Evolutionary conservation across 2,329 filamentous ascomycete species (phyloP), one percentile per base, ranked within the genome.

Genomic region (Talaromyces sp.): DNA sequence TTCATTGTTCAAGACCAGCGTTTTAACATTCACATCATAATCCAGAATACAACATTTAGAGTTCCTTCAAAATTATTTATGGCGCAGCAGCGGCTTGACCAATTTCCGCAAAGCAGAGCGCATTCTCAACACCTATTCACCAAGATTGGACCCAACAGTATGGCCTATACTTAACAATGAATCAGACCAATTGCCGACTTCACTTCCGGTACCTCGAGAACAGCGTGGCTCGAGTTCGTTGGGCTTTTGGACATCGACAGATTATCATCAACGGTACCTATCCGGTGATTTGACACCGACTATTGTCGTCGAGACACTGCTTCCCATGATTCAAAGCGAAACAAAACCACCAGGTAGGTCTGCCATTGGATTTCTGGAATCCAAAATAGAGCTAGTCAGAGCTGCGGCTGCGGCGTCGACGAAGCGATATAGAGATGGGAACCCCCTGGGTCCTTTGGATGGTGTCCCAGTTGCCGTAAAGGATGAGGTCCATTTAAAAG

Each of bases 391-490:
- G 21, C 73, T 82, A 17, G 82, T 89, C 1, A 78, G 85, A 4
- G 80, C 81, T 36, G 87, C 89, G 0, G 91, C 91, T 0, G 80
- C 80, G 64, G 88, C 82, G 7, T 94, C 90, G 1, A 88, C 90
- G 0, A 78, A 83, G 67, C 80, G 91, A 46, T 96, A 88, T 72
- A 83, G 84, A 59, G 76, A 80, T 15, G 88, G 89, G 0, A 80
- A 80, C 61, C 80, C 85, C 0, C 71, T 91, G 15, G 81, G 89
- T 11, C 75, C 89, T 5, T 76, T 96, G 7, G 91, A 96, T 66
- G 91, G 91, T 11, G 84, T 96, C 1, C 91, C 91, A 0, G 82
- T 95, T 51, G 88, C 87, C 0, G 83, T 94, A 65, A 96, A 96
- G 74, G 91, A 95, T 67, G 90, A 96, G 67, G 80, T 87, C 15